These are phyloP conservation scores for Calocybe gambosa DNA, from an alignment of 1,284 basidiomycete species.

Conservation along the genomic window DNA sequence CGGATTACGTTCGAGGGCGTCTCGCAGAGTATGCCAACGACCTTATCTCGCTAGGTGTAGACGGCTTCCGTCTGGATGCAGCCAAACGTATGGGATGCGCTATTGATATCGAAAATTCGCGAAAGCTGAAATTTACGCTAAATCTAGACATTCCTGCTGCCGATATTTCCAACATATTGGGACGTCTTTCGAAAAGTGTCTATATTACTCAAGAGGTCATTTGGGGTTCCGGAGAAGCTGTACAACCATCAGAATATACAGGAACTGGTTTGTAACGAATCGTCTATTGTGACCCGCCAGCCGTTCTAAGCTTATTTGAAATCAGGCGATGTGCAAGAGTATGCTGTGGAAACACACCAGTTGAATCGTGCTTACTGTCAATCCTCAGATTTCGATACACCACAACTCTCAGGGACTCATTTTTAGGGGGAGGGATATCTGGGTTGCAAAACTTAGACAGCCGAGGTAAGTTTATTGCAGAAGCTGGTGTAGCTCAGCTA, in stretches of 20 bases:
- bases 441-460: slow-evolving; percentile 50
- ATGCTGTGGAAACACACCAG: slow-evolving; percentile 15
- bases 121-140: background rate
- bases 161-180: slow-evolving; percentile 50
- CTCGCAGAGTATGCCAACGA: slow-evolving; percentile 58
- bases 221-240: slow-evolving; percentile 44
- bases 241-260: slow-evolving; percentile 51
- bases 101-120: background rate
- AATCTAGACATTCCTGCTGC: slow-evolving; percentile 43
- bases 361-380: slow-evolving; percentile 1
- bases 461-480: slow-evolving; percentile 29
- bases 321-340: slow-evolving; percentile 66
- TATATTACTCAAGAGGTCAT: slow-evolving; percentile 63
- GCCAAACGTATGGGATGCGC: slow-evolving; percentile 46
- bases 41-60: slow-evolving; percentile 53
- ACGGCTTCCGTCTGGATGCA: slow-evolving; percentile 63
- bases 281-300: too few species aligned
- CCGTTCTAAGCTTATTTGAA: too few species aligned
- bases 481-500: too few species aligned
- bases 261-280: slow-evolving; percentile 36
- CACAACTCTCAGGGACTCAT: slow-evolving; percentile 42
- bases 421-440: slow-evolving; percentile 45
- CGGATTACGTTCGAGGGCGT: slow-evolving; percentile 46
- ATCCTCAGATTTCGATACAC: slow-evolving; percentile 56
- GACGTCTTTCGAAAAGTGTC: slow-evolving; percentile 33